A percentile compares a stretch with the other conserved stretches of the same genome.
Evolutionary conservation across 257 asterid genomes (phyloP).

Genomic region (Nicotiana attenuata): DNA sequence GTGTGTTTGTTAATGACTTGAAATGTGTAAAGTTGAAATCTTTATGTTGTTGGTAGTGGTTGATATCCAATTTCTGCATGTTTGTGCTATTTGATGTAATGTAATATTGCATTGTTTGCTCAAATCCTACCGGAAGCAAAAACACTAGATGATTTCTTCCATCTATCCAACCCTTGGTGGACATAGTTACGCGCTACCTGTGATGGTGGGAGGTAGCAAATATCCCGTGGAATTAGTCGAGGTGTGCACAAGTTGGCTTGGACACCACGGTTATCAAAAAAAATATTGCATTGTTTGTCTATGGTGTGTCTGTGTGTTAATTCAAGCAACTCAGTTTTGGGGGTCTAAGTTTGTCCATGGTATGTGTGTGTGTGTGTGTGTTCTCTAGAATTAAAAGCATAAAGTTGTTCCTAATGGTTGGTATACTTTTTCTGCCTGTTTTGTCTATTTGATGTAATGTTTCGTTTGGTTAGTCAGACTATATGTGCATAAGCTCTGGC

Average conservation of each 20-base stretch:
- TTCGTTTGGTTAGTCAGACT: not conserved
- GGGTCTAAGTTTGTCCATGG: not conserved
- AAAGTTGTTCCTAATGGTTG: not conserved
- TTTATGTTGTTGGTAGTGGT: not conserved
- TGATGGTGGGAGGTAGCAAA: no score
- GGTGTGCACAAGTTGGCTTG: no score
- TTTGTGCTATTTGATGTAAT: not conserved
- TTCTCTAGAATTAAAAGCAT: not conserved
- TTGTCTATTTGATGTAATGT: not conserved
- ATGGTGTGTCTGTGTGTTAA: no score
- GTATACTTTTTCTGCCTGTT: not conserved
- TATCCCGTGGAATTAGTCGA: no score
- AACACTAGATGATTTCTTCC: no score
- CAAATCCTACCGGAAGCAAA: no score
- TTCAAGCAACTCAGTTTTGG: not conserved
- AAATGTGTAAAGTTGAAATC: not conserved
- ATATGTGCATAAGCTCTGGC: not conserved
- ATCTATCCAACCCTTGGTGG: no score
- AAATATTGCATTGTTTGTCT: not conserved
- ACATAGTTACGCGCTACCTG: no score
- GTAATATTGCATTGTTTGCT: not conserved
- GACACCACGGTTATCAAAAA: no score
- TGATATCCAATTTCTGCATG: not conserved
- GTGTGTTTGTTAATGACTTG: not conserved
- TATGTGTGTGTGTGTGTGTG: not conserved